Evolutionary conservation across 2,329 filamentous ascomycete species (phyloP).

Genomic region (Proliferodiscus dingleyae): DNA sequence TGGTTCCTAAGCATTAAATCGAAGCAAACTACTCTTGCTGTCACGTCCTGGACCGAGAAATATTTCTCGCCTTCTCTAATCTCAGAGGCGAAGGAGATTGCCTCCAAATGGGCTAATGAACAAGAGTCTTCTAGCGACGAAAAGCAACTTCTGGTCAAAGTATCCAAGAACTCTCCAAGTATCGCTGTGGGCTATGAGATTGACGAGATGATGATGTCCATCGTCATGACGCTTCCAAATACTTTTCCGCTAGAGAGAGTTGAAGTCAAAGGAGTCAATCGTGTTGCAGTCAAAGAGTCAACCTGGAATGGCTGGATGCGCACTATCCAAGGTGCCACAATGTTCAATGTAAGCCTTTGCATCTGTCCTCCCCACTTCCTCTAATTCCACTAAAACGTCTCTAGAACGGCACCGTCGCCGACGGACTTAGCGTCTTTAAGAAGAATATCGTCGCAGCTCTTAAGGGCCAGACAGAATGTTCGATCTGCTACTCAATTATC

Average conservation of each 20-base stretch:
- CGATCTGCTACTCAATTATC: constrained; percentile 95
- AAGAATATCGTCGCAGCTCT: constrained; percentile 82
- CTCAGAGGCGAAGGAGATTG: constrained; percentile 59
- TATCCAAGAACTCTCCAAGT: constrained; percentile 67
- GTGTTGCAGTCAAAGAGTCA: constrained; percentile 82
- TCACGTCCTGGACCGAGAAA: constrained; percentile 81
- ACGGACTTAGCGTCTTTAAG: constrained; percentile 80
- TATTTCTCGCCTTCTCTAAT: constrained; percentile 72
- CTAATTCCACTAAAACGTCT: constrained; percentile 1
- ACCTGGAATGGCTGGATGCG: constrained; percentile 92
- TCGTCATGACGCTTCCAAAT: constrained; percentile 73
- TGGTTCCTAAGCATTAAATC: constrained; percentile 84
- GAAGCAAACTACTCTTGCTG: constrained; percentile 71
- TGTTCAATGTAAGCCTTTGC: constrained; percentile 60
- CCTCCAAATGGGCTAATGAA: constrained; percentile 58
- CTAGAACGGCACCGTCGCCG: constrained; percentile 76
- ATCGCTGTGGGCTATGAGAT: constrained; percentile 81
- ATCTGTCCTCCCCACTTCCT: neutral
- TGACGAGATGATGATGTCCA: constrained; percentile 79
- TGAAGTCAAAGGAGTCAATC: constrained; percentile 68
- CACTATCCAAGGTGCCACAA: constrained; percentile 86
- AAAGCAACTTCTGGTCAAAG: constrained; percentile 60
- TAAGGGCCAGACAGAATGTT: constrained; percentile 90
- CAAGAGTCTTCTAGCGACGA: constrained; percentile 50
- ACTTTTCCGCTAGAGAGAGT: constrained; percentile 81